Conservation (phyloP, 2,329 filamentous ascomycete species). For the Fusarium sororula region DNA sequence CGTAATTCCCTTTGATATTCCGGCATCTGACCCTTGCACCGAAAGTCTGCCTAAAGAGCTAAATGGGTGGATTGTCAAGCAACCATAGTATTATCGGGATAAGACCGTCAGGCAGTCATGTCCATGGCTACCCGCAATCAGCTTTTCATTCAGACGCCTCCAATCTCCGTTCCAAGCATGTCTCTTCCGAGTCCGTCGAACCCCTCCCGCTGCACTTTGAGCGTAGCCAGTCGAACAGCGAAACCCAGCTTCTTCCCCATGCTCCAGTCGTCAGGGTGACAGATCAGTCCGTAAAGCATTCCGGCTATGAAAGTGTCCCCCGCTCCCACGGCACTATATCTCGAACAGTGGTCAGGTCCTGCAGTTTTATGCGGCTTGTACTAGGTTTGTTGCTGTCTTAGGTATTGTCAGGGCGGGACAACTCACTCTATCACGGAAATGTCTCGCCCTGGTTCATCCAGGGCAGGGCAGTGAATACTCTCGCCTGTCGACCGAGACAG, state of each 20-base stretch:
- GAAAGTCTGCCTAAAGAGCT: slow-evolving; percentile 5
- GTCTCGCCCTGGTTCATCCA: slow-evolving; percentile 46
- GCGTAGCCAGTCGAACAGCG: slow-evolving; percentile 72
- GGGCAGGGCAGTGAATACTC: slow-evolving; percentile 52
- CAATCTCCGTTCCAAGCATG: slow-evolving; percentile 34
- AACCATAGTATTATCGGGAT: slow-evolving; percentile 24
- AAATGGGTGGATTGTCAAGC: slow-evolving; percentile 24
- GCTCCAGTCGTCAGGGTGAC: slow-evolving; percentile 59
- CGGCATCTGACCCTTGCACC: slow-evolving; percentile 31
- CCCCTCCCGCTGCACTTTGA: slow-evolving; percentile 74
- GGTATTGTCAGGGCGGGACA: slow-evolving; percentile 45
- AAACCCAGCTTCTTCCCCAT: slow-evolving; percentile 62
- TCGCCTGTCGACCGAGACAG: slow-evolving; percentile 44
- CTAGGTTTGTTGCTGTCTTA: slow-evolving; percentile 9
- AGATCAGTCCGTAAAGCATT: slow-evolving; percentile 70
- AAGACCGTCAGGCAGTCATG: slow-evolving; percentile 12
- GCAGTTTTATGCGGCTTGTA: slow-evolving; percentile 23
- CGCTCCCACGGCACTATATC: slow-evolving; percentile 72
- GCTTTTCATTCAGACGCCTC: slow-evolving; percentile 12
- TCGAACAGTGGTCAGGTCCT: slow-evolving; percentile 36
- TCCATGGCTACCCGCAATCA: slow-evolving; percentile 4
- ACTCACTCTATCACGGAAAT: slow-evolving; percentile 69
- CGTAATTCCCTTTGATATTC: slow-evolving; percentile 14
- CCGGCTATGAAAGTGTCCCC: slow-evolving; percentile 81
- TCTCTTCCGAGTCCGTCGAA: slow-evolving; percentile 62